These are phyloP conservation scores for Prunus davidiana DNA, from an alignment of 306 rosid genomes.

Conservation along the genomic window DNA sequence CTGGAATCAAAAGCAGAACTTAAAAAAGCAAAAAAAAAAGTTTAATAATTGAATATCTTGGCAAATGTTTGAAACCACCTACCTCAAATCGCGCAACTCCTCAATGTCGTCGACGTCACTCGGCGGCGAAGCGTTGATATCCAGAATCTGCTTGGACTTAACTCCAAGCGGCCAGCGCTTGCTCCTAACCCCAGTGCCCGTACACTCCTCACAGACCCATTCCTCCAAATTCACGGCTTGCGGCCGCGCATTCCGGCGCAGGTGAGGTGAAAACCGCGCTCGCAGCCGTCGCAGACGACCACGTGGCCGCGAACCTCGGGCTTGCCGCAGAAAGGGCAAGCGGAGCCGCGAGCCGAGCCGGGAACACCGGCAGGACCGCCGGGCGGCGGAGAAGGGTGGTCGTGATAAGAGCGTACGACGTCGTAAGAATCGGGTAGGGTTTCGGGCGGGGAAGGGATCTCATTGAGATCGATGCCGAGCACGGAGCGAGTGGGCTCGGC, in stretches of 20 bases:
- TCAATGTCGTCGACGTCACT: conserved; percentile 55
- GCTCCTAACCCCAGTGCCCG: conserved; percentile 59
- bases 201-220: conserved; percentile 89
- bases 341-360: conserved; percentile 21
- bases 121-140: conserved; percentile 94
- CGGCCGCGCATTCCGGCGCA: conserved; percentile 77
- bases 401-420: conserved; percentile 74
- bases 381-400: conserved; percentile 71
- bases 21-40: background rate
- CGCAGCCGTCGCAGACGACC: conserved; percentile 96
- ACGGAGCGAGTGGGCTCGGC: conserved; percentile 53
- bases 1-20: background rate
- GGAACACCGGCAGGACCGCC: conserved; percentile 68
- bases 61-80: conserved; percentile 22
- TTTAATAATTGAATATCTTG: background rate
- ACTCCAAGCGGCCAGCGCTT: conserved; percentile 95
- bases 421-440: conserved; percentile 72
- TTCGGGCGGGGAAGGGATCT: conserved; percentile 95
- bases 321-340: conserved; percentile 54
- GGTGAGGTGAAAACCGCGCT: conserved; percentile 72
- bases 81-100: conserved; percentile 65
- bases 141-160: conserved; percentile 80
- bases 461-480: conserved; percentile 88
- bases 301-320: conserved; percentile 48
- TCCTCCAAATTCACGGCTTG: conserved; percentile 44